Base-by-base conservation (phyloP, 768 basidiomycete species). In the Galerina marginata region DNA sequence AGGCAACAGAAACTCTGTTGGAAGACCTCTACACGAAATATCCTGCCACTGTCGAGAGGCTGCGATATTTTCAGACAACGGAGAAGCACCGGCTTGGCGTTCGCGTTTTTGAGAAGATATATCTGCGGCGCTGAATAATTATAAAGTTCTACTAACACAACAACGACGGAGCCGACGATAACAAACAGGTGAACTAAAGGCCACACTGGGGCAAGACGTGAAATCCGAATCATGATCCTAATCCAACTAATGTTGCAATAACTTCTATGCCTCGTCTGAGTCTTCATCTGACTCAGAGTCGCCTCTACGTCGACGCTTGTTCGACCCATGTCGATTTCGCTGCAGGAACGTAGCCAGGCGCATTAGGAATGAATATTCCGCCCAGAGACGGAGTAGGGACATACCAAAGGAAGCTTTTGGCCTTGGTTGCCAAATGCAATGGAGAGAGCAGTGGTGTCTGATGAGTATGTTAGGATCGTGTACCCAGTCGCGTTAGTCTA, bases 381-480 rank as follows among this genome's bases (percentile, higher is more conserved):
- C 66, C 69, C 56, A 59, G 58, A 54, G 65, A 66, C 64, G 71
- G 40, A 39, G 45, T 55, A 54, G 54, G 43, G 45, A 64, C 87
- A 72, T 73, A 93, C 92, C 82, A 93, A 73, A 50, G 92, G 93
- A 59, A 95, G 80, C 74, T 94, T 93, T 78, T 94, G 91, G 33
- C 92, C 92, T 81, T 95, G 92, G 71, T 91, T 93, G 45, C 91
- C 92, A 68, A 95, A 88, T 23, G 92, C 91, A 60, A 93, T 93
- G 48, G 92, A 95, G 39, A 95, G 82, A 9, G 92, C 89, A 45
- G 93, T 95, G n/a, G 92, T 93, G 74, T 93, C 92, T 92, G 66
- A 23, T 39, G 42, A 44, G 39, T 36, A 54, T 36, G 16, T 47
- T 45, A 47, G 16, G 47, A 51, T 49, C 60, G 23, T 37, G 45